Evolutionary conservation across 2,329 filamentous ascomycete genomes (phyloP).

Genomic region (Huntiella bhutanensis): DNA sequence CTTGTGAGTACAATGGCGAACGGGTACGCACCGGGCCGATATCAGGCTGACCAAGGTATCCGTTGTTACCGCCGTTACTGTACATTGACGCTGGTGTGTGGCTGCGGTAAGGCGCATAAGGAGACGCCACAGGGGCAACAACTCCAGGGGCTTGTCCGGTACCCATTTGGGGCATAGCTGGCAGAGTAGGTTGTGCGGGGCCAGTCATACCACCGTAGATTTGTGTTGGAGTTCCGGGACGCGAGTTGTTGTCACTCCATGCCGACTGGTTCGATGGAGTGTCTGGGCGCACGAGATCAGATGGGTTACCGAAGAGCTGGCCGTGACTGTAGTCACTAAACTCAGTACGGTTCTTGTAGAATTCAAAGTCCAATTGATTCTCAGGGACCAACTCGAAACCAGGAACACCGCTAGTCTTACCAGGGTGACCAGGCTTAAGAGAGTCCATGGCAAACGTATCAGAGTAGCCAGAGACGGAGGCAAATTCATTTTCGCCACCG

Average conservation of each 20-base stretch:
- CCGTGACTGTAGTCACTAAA: constrained; percentile 66
- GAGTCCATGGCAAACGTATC: constrained; percentile 63
- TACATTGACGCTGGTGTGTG: constrained; percentile 10
- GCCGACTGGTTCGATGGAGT: constrained; percentile 32
- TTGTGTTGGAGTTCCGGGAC: constrained; percentile 29
- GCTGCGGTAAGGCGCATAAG: constrained; percentile 13
- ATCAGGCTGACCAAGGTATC: constrained; percentile 10
- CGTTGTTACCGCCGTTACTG: constrained; percentile 6
- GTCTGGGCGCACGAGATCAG: constrained; percentile 40
- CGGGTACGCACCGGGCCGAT: constrained; percentile 18
- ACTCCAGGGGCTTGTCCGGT: not conserved
- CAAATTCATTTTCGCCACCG: constrained; percentile 27
- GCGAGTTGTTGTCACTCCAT: constrained; percentile 25
- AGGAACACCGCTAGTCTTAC: constrained; percentile 29
- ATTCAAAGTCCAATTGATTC: constrained; percentile 69
- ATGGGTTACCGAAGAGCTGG: constrained; percentile 39
- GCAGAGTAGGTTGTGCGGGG: constrained; percentile 2
- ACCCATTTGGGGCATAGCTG: constrained; percentile 4
- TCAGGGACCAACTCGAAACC: constrained; percentile 87
- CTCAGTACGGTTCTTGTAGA: constrained; percentile 77
- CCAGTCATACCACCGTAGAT: constrained; percentile 15
- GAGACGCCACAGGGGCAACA: constrained; percentile 6
- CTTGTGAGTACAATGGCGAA: constrained; percentile 30
- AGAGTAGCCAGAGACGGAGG: constrained; percentile 53
- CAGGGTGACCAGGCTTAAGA: constrained; percentile 43